A percentile compares a stretch with the other conserved stretches of the same genome.
These are phyloP conservation scores for Globisporangium canariense DNA, from an alignment of 352 stramenopile genomes.

Conservation along the genomic window DNA sequence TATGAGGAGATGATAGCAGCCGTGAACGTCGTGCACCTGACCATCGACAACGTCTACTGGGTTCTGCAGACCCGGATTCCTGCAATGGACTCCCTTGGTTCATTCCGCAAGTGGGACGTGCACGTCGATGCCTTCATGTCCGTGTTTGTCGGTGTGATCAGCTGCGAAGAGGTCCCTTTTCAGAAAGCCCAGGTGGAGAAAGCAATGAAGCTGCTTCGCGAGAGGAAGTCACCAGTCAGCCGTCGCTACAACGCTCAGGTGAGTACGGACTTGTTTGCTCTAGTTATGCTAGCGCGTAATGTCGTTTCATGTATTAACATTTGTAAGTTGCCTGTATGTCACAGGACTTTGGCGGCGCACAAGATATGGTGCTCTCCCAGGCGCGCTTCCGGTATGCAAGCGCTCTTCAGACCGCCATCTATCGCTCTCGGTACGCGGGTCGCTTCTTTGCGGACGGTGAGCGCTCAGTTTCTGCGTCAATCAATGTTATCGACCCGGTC, in stretches of 20 bases:
- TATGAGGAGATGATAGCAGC: neutral
- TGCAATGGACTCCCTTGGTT: neutral
- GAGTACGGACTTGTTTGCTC: neutral
- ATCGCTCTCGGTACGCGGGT: neutral
- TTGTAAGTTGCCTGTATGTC: neutral
- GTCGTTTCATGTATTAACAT: neutral
- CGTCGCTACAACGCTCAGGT: neutral
- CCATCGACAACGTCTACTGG: neutral
- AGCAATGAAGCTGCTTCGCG: neutral
- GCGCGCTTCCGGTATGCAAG: neutral
- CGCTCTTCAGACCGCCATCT: neutral
- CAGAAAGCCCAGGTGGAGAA: neutral
- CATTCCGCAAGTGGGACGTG: neutral
- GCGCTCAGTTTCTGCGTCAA: neutral
- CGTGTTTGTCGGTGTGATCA: neutral
- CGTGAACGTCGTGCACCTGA: neutral
- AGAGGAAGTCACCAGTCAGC: neutral
- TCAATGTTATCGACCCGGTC: neutral
- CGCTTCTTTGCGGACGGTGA: neutral
- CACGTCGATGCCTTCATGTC: neutral
- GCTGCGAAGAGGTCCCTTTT: conserved; percentile 7
- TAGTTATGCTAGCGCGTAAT: too few species aligned
- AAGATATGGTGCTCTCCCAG: neutral
- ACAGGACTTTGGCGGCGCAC: neutral
- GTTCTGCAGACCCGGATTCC: neutral